phyloP scores from a whole-genome alignment of 495 filamentous ascomycete genomes.

The Aspergillus sparsus region DNA sequence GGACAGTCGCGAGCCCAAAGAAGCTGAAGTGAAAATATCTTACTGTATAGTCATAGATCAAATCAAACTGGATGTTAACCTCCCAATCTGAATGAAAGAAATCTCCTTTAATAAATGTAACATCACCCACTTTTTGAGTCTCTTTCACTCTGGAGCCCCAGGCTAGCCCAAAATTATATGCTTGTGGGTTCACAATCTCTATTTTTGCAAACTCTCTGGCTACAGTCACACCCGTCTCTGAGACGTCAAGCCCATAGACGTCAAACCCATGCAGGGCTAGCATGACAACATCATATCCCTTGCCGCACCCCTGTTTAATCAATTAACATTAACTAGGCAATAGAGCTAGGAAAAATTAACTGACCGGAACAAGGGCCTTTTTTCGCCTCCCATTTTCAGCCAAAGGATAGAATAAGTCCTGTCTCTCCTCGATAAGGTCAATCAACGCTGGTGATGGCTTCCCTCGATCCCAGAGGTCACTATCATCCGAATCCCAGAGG shows the following conservation, averaged over 20 bases:
- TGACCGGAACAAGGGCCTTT: slow-evolving; percentile 43
- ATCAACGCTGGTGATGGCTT: slow-evolving; percentile 45
- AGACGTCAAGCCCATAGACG: slow-evolving; percentile 32
- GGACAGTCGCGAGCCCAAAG: background rate
- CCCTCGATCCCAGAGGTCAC: slow-evolving; percentile 45
- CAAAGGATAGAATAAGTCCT: slow-evolving; percentile 28
- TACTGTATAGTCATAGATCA: slow-evolving; percentile 80
- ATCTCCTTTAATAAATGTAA: slow-evolving; percentile 60
- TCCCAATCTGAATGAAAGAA: slow-evolving; percentile 63
- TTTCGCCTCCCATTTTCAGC: slow-evolving; percentile 28
- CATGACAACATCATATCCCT: slow-evolving; percentile 37
- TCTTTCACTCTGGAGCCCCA: background rate
- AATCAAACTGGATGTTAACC: slow-evolving; percentile 55
- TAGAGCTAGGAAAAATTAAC: too few relatives aligned
- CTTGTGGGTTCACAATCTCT: slow-evolving; percentile 20
- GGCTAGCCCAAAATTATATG: slow-evolving; percentile 24
- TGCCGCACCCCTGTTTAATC: slow-evolving; percentile 39
- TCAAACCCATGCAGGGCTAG: slow-evolving; percentile 37
- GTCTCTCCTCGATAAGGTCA: slow-evolving; percentile 40
- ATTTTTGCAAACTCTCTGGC: slow-evolving; percentile 24
- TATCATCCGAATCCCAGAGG: slow-evolving; percentile 41
- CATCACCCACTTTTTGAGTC: slow-evolving; percentile 17
- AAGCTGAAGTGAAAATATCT: slow-evolving; percentile 23
- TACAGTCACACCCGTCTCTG: slow-evolving; percentile 24
- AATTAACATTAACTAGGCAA: too few relatives aligned